These are phyloP conservation scores for Farysia itapuensis DNA, from an alignment of 1,284 basidiomycete species.

Conservation along the genomic window DNA sequence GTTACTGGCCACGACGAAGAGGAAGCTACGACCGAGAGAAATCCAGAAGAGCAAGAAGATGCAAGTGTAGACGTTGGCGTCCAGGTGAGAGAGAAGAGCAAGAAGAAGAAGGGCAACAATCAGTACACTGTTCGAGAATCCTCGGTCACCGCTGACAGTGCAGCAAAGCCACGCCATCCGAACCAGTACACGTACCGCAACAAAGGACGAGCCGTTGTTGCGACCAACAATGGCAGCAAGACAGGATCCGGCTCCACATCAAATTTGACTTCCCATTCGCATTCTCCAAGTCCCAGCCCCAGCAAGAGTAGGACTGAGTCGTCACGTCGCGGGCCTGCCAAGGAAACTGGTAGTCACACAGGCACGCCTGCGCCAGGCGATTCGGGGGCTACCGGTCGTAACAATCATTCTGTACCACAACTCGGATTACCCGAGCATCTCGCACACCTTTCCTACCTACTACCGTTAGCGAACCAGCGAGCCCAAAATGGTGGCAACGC, in stretches of 20 bases:
- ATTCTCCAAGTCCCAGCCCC: slow-evolving; percentile 49
- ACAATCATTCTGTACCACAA: slow-evolving; percentile 70
- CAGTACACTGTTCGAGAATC: slow-evolving; percentile 25
- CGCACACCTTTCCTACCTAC: slow-evolving; percentile 78
- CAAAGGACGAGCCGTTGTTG: slow-evolving; percentile 53
- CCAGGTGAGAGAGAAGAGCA: slow-evolving; percentile 20
- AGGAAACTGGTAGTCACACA: slow-evolving; percentile 32
- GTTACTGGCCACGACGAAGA: slow-evolving; percentile 15
- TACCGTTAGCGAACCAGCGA: slow-evolving; percentile 64
- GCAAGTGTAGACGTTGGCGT: slow-evolving; percentile 1
- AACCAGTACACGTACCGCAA: slow-evolving; percentile 68
- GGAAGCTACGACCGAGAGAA: slow-evolving; percentile 1
- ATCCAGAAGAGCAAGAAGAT: slow-evolving; percentile 22
- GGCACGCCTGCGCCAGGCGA: slow-evolving; percentile 44
- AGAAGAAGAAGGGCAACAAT: slow-evolving; percentile 38
- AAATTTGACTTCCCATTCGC: slow-evolving; percentile 32
- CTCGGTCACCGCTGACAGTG: slow-evolving; percentile 16
- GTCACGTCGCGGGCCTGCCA: slow-evolving; percentile 22
- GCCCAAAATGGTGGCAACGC: no score
- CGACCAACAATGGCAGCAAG: slow-evolving; percentile 17
- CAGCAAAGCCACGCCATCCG: slow-evolving; percentile 60
- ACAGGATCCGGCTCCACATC: slow-evolving; percentile 25
- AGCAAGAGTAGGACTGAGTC: slow-evolving; percentile 36
- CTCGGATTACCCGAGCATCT: slow-evolving; percentile 95
- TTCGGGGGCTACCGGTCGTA: slow-evolving; percentile 5